A percentile compares a stretch with the other conserved stretches of the same genome.
These are phyloP conservation scores for Fusarium sp. DNA, from an alignment of 2,329 filamentous ascomycete species.

Conservation along the genomic window DNA sequence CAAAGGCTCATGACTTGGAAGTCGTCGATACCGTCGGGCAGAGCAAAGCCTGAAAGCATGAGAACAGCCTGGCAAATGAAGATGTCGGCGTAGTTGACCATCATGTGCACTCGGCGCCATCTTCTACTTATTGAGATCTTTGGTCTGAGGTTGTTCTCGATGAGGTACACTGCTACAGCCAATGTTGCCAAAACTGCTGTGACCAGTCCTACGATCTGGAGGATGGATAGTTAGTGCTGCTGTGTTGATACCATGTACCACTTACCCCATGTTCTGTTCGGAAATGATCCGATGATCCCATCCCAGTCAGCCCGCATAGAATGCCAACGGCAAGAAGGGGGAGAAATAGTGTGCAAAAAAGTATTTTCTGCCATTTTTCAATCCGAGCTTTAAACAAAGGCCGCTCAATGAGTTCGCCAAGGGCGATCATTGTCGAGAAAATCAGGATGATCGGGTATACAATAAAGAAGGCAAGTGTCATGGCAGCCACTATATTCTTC, in stretches of 20 bases:
- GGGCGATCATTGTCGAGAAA: neutral
- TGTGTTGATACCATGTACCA: neutral
- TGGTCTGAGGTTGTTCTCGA: neutral
- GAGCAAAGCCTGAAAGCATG: neutral
- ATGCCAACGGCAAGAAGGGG: neutral
- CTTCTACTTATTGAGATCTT: neutral
- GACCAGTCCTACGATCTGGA: accelerated
- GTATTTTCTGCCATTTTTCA: neutral
- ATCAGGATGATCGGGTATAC: neutral
- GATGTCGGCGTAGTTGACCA: neutral
- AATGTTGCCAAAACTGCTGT: neutral
- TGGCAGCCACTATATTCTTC: neutral
- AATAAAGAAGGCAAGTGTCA: neutral
- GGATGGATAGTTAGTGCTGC: accelerated
- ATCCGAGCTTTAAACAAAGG: neutral
- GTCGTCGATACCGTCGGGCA: neutral
- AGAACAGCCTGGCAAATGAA: neutral
- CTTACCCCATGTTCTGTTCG: neutral
- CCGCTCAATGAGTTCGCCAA: neutral
- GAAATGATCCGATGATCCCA: neutral
- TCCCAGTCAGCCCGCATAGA: neutral
- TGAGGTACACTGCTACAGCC: neutral
- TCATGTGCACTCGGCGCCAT: neutral
- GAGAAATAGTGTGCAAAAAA: neutral
- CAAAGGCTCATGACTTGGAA: neutral